These are phyloP conservation scores for Megacollybia platyphylla DNA, from an alignment of 1,284 basidiomycete genomes.

Conservation along the genomic window DNA sequence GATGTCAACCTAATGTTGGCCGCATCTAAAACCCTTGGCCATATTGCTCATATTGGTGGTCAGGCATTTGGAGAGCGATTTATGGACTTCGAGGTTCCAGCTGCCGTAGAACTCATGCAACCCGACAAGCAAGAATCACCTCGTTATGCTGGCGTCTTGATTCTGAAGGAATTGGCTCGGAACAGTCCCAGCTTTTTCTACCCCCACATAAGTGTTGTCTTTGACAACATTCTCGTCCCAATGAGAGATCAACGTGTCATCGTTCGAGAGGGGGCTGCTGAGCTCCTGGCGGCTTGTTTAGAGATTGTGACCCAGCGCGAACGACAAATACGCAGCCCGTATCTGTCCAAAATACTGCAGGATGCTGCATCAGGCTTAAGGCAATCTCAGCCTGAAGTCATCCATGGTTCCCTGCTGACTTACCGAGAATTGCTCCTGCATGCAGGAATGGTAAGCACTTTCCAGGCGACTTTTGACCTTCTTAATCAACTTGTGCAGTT, in stretches of 20 bases:
- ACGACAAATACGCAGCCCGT: conserved; percentile 51
- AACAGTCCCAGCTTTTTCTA: conserved; percentile 82
- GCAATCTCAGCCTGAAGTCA: conserved; percentile 71
- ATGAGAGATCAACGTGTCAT: conserved; percentile 76
- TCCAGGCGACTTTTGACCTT: background rate
- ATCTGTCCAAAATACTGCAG: conserved; percentile 70
- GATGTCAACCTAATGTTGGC: conserved; percentile 84
- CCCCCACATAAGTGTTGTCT: conserved; percentile 73
- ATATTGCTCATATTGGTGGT: conserved; percentile 73
- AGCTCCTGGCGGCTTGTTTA: conserved; percentile 80
- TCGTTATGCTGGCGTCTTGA: conserved; percentile 76
- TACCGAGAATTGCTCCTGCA: conserved; percentile 88
- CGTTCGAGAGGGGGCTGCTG: conserved; percentile 84
- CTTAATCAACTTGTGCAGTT: conserved; percentile 38
- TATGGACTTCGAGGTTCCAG: conserved; percentile 77
- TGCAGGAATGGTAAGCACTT: conserved; percentile 72
- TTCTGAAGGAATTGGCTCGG: conserved; percentile 82
- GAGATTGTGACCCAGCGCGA: conserved; percentile 74
- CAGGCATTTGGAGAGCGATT: conserved; percentile 77
- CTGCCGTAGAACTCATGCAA: conserved; percentile 69
- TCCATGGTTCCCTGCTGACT: conserved; percentile 89
- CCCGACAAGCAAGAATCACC: conserved; percentile 65
- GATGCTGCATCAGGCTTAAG: conserved; percentile 86
- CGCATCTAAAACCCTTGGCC: conserved; percentile 75
- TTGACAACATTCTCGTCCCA: conserved; percentile 86